phyloP scores from a whole-genome alignment of 2,329 filamentous ascomycete genomes.

The Ophiostoma australiae region DNA sequence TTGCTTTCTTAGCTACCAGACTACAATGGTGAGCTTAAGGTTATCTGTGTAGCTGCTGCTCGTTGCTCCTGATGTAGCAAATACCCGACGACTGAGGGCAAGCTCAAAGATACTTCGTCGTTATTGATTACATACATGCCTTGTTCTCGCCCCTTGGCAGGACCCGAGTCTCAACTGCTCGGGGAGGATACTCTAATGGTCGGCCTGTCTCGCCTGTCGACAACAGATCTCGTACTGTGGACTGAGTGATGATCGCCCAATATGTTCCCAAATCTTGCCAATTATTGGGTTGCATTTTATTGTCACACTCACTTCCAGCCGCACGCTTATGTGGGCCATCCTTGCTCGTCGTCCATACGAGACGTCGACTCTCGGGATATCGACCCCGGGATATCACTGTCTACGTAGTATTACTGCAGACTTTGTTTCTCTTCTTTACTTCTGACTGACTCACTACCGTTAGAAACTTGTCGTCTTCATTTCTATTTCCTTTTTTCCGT shows the following conservation, averaged over 20 bases:
- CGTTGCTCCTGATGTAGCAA: too few species aligned
- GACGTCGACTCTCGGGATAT: too few species aligned
- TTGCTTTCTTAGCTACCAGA: neutral
- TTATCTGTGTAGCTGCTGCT: neutral
- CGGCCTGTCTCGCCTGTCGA: neutral
- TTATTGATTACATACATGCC: neutral
- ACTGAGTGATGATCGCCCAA: neutral
- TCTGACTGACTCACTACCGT: too few species aligned
- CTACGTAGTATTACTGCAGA: too few species aligned
- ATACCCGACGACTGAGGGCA: neutral
- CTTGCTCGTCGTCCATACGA: neutral
- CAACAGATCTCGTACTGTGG: neutral
- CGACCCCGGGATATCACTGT: too few species aligned
- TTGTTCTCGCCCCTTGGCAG: neutral
- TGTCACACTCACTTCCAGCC: constrained; percentile 6
- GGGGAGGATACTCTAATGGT: neutral
- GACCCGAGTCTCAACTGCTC: neutral
- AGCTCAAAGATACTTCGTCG: neutral
- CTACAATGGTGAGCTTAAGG: too few species aligned
- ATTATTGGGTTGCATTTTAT: constrained; percentile 5
- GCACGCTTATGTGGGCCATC: neutral
- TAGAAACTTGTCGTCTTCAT: too few species aligned
- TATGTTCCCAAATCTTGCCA: neutral
- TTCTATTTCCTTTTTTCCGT: neutral
- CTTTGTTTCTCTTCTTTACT: too few species aligned